Conservation (phyloP, 768 basidiomycete species). For the Agrocybe pediades region DNA sequence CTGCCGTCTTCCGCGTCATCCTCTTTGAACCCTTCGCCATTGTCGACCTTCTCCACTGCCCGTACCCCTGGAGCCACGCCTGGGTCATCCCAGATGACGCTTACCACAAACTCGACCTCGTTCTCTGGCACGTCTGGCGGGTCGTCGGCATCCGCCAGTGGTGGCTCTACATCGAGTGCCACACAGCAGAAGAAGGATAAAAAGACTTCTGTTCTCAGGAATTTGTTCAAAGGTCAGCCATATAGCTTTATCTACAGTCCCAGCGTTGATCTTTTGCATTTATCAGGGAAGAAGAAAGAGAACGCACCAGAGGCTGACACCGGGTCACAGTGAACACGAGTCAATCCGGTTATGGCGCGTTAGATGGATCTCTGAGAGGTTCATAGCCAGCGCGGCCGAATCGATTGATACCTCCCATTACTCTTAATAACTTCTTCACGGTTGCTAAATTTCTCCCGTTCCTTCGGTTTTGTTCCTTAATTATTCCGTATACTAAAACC, state of each 20-base stretch:
- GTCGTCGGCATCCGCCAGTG: conserved; percentile 1
- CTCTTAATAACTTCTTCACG: too few relatives aligned
- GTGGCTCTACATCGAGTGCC: background rate
- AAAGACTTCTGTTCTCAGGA: conserved; percentile 12
- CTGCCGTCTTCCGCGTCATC: conserved; percentile 12
- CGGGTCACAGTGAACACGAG: background rate
- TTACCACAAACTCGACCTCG: background rate
- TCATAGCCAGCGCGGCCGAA: too few relatives aligned
- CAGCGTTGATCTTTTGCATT: background rate
- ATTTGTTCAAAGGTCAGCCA: conserved; percentile 24
- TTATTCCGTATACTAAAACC: too few relatives aligned
- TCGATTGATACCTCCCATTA: too few relatives aligned
- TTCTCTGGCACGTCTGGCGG: background rate
- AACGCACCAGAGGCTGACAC: background rate
- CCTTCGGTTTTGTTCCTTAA: too few relatives aligned
- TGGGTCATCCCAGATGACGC: background rate
- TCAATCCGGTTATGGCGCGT: too few relatives aligned
- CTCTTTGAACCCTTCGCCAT: conserved; percentile 1
- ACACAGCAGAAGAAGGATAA: conserved; percentile 13
- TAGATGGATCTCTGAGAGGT: too few relatives aligned
- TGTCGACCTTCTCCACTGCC: background rate
- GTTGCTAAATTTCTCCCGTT: too few relatives aligned
- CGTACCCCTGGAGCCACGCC: background rate
- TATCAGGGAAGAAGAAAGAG: conserved; percentile 1
- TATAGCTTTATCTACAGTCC: background rate